phyloP scores from a whole-genome alignment of 768 basidiomycete genomes.

The Serendipita indica region DNA sequence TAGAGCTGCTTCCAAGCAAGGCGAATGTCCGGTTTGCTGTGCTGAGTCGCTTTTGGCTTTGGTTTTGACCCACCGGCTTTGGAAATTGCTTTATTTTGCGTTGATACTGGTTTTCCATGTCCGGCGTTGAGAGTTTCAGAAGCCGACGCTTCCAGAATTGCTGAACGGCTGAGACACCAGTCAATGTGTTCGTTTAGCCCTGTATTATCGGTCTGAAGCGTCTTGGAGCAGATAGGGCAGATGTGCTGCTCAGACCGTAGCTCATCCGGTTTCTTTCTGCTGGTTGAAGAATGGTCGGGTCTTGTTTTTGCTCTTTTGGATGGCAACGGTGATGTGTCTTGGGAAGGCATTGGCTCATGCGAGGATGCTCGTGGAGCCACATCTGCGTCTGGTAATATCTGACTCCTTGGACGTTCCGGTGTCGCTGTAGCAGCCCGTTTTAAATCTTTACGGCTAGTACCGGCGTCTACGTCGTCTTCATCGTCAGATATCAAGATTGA shows the following conservation, averaged over 20 bases:
- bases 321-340: slow-evolving; percentile 12
- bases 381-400: slow-evolving; percentile 8
- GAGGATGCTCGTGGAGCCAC: not conserved
- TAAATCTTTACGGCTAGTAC: slow-evolving; percentile 14
- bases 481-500: slow-evolving; percentile 41
- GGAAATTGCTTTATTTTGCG: not conserved
- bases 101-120: not conserved
- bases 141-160: slow-evolving; percentile 55
- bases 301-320: slow-evolving; percentile 7
- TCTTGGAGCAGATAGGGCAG: slow-evolving; percentile 61
- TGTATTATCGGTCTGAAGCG: slow-evolving; percentile 53
- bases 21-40: not conserved
- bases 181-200: slow-evolving; percentile 81
- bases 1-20: not conserved
- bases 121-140: not conserved
- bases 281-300: not conserved
- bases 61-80: not conserved
- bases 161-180: slow-evolving; percentile 67
- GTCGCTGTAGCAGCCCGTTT: slow-evolving; percentile 11
- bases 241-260: slow-evolving; percentile 24
- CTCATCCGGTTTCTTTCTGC: slow-evolving; percentile 10
- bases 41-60: not conserved
- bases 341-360: slow-evolving; percentile 20
- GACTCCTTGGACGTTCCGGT: slow-evolving; percentile 13
- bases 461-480: slow-evolving; percentile 22